Percentiles rank a stretch among this genome's conserved stretches.
phyloP scores from a whole-genome alignment of 2,329 filamentous ascomycete genomes.

The Coleophoma cylindrospora region DNA sequence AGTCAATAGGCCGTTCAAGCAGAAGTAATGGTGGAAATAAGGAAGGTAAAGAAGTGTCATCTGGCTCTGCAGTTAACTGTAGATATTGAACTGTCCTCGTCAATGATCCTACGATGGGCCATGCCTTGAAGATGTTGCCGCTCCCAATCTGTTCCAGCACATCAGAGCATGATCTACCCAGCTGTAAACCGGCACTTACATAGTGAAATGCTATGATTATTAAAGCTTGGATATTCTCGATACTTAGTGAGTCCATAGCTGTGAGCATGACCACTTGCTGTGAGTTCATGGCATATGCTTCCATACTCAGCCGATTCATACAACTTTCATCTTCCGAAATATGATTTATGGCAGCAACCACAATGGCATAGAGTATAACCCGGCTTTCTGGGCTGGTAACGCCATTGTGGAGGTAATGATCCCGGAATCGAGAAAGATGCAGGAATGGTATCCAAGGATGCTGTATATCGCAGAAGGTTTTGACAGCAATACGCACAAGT shows the following conservation, averaged over 20 bases:
- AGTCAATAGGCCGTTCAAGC: conserved; percentile 14
- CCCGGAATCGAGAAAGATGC: conserved; percentile 6
- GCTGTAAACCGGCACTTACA: conserved; percentile 6
- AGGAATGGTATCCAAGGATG: conserved; percentile 18
- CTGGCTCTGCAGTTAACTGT: conserved; percentile 11
- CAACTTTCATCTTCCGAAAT: background rate
- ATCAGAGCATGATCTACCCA: background rate
- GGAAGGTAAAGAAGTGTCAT: conserved; percentile 5
- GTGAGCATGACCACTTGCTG: conserved; percentile 10
- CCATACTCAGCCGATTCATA: conserved; percentile 1
- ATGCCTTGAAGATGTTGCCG: conserved; percentile 18
- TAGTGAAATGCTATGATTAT: conserved; percentile 19
- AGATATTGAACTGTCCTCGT: conserved; percentile 26
- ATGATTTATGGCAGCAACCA: conserved; percentile 5
- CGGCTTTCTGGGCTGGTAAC: background rate
- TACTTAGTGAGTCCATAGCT: conserved; percentile 6
- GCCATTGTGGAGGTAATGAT: conserved; percentile 5
- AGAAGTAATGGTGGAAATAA: conserved; percentile 13
- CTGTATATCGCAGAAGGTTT: conserved; percentile 9
- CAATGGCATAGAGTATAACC: conserved; percentile 7
- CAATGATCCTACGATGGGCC: conserved; percentile 26
- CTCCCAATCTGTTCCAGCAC: conserved; percentile 15
- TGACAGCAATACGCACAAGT: conserved; percentile 2
- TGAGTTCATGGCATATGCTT: conserved; percentile 2
- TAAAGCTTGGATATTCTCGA: conserved; percentile 15